Evolutionary conservation across 2,329 filamentous ascomycete species (phyloP).

Genomic region (Aspergillus tamarii): DNA sequence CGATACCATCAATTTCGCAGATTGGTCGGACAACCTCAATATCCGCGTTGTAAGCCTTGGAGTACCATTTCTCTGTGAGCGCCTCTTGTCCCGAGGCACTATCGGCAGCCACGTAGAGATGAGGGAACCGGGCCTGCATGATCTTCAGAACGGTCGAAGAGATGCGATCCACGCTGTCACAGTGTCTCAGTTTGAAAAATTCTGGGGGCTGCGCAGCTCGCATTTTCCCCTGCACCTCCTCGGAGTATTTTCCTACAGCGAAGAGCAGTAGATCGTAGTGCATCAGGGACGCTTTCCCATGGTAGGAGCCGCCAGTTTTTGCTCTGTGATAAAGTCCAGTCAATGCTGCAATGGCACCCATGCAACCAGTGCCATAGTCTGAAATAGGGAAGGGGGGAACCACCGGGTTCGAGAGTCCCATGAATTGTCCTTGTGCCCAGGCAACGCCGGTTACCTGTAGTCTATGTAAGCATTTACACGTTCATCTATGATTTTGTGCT

Average conservation of each 20-base stretch:
- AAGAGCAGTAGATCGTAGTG: slow-evolving; percentile 72
- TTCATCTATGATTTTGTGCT: background rate
- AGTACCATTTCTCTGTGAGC: slow-evolving; percentile 54
- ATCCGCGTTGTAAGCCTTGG: slow-evolving; percentile 47
- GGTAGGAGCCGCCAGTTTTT: slow-evolving; percentile 66
- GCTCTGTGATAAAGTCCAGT: slow-evolving; percentile 66
- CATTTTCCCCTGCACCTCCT: slow-evolving; percentile 56
- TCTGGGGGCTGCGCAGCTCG: slow-evolving; percentile 53
- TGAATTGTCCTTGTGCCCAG: slow-evolving; percentile 48
- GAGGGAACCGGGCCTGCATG: slow-evolving; percentile 57
- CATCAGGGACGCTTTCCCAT: slow-evolving; percentile 65
- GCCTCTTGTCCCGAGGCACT: slow-evolving; percentile 40
- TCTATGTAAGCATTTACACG: background rate
- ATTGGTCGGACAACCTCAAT: slow-evolving; percentile 55
- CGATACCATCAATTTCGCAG: slow-evolving; percentile 50
- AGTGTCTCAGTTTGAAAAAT: slow-evolving; percentile 62
- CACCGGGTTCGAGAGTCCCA: slow-evolving; percentile 42
- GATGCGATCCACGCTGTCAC: slow-evolving; percentile 68
- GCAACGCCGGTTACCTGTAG: slow-evolving; percentile 46
- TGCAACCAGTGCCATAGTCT: slow-evolving; percentile 71
- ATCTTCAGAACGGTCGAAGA: slow-evolving; percentile 61
- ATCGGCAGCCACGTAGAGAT: slow-evolving; percentile 51
- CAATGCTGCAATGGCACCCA: slow-evolving; percentile 69
- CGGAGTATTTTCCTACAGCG: slow-evolving; percentile 60
- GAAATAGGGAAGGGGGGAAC: slow-evolving; percentile 57